These are phyloP conservation scores for Kwoniella dejecticola DNA, from an alignment of 768 basidiomycete species.

Conservation along the genomic window DNA sequence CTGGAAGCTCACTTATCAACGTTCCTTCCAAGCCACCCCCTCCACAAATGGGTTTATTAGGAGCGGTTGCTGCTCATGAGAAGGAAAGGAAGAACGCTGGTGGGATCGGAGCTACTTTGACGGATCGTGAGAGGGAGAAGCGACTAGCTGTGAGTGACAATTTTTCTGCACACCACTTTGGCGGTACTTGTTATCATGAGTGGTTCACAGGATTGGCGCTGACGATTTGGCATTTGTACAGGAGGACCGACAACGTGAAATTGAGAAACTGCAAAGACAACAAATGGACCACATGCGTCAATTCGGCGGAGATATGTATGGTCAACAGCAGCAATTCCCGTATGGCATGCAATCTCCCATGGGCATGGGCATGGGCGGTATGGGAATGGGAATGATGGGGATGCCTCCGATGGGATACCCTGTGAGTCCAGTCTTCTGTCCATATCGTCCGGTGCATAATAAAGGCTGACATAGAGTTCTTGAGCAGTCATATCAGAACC, in stretches of 20 bases:
- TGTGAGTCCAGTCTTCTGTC: constrained; percentile 15
- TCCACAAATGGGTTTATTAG: constrained; percentile 91
- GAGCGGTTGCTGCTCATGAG: constrained; percentile 93
- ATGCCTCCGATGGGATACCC: constrained; percentile 40
- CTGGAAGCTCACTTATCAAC: constrained; percentile 87
- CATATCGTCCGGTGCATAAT: background rate
- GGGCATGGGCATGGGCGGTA: constrained; percentile 32
- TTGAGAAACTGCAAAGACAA: constrained; percentile 84
- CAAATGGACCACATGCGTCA: constrained; percentile 84
- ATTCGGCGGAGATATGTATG: constrained; percentile 62
- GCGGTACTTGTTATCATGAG: background rate
- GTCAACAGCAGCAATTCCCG: constrained; percentile 54
- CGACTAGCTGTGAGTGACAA: constrained; percentile 64
- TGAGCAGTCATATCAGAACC: background rate
- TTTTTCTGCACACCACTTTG: background rate
- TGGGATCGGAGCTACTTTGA: constrained; percentile 89
- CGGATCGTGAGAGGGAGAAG: constrained; percentile 92
- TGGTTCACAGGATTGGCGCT: too few species aligned
- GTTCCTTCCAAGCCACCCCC: constrained; percentile 94
- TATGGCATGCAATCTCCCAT: constrained; percentile 37
- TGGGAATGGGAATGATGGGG: constrained; percentile 42
- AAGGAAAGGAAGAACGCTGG: constrained; percentile 91
- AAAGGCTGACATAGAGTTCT: constrained; percentile 11
- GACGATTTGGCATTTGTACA: constrained; percentile 8
- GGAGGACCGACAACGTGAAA: constrained; percentile 88